Evolutionary conservation across 208 protist genomes (phyloP), one percentile per base, ranked within the genome.

Genomic region (Strigomonas oncopelti): DNA sequence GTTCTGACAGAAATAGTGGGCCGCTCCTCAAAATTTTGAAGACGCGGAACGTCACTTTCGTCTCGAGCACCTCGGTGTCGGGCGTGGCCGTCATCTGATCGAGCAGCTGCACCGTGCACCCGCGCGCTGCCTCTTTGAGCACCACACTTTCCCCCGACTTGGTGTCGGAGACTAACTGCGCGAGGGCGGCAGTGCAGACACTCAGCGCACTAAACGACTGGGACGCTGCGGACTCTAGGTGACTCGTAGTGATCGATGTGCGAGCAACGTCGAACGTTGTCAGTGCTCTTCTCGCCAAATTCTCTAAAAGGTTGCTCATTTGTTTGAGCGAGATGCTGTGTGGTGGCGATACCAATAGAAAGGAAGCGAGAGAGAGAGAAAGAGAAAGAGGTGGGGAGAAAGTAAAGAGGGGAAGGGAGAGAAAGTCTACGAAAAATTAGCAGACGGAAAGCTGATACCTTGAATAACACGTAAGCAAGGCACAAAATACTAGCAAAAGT

Each of bases 1-100:
- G 52, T 5, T 61, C 55, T 1, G 56, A 58, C 64, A 68, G 74
- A 67, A 83, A 84, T 29, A 25, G 42, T 5, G 53, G 24, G 8
- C 62, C 59, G 38, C 45, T 53, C 42, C 79, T 78, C 32, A 71
- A 65, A 20, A 86, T 64, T 4, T 71, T 65, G 38, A 91, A 66
- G 27, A 88, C 45, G 28, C 68, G 24, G 29, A 77, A 60, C 28
- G 54, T 55, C 14, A 83, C 70, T 2, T 85, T 81, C 0, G 78
- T 59, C 11, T 61, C 28, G 9, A 88, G 20, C 25, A 66, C 61
- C 1, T 57, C 63, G 5, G 63, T 57, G 0, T 53, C 3, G 1
- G 80, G 79, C 25, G 88, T 38, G 42, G 32, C 64, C 9, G 71
- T 22, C 28, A 91, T 55, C 14, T 59, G 11, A 13, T 62, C 24